phyloP scores from a whole-genome alignment of 495 filamentous ascomycete genomes.

The Saxispiralis lemnorum region DNA sequence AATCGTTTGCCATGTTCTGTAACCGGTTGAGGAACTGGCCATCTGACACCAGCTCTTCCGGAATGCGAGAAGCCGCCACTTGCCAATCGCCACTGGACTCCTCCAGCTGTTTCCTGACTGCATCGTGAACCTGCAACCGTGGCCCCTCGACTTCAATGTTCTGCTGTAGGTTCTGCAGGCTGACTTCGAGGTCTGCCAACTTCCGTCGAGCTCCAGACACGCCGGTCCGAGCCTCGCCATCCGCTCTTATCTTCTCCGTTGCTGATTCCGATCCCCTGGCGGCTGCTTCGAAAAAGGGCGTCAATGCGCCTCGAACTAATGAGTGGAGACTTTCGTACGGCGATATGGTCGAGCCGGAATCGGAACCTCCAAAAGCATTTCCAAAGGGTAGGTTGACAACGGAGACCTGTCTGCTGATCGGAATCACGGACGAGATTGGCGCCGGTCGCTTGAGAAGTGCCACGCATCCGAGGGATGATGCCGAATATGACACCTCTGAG shows the following conservation, averaged over 20 bases:
- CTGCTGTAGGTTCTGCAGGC: slow-evolving; percentile 77
- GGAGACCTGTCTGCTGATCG: slow-evolving; percentile 71
- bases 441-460: slow-evolving; percentile 77
- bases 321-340: slow-evolving; percentile 83
- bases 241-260: slow-evolving; percentile 45
- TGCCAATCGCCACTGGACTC: slow-evolving; percentile 46
- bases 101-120: slow-evolving; percentile 68
- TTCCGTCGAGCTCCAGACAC: slow-evolving; percentile 94
- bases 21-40: slow-evolving; percentile 84
- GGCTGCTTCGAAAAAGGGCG: slow-evolving; percentile 88
- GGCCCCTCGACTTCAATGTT: slow-evolving; percentile 94
- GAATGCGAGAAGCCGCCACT: slow-evolving; percentile 59
- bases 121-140: slow-evolving; percentile 64
- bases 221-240: slow-evolving; percentile 74
- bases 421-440: slow-evolving; percentile 62
- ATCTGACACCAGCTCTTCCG: slow-evolving; percentile 52
- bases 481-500: slow-evolving; percentile 59
- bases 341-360: slow-evolving; percentile 53
- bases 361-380: slow-evolving; percentile 43
- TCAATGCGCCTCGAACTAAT: slow-evolving; percentile 68
- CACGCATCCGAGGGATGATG: slow-evolving; percentile 65
- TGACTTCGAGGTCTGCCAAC: slow-evolving; percentile 80
- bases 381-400: slow-evolving; percentile 78
- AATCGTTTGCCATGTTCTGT: slow-evolving; percentile 81
- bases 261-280: slow-evolving; percentile 62